Evolutionary conservation across 2,329 filamentous ascomycete species (phyloP).

Genomic region (Phialemonium atrogriseum): DNA sequence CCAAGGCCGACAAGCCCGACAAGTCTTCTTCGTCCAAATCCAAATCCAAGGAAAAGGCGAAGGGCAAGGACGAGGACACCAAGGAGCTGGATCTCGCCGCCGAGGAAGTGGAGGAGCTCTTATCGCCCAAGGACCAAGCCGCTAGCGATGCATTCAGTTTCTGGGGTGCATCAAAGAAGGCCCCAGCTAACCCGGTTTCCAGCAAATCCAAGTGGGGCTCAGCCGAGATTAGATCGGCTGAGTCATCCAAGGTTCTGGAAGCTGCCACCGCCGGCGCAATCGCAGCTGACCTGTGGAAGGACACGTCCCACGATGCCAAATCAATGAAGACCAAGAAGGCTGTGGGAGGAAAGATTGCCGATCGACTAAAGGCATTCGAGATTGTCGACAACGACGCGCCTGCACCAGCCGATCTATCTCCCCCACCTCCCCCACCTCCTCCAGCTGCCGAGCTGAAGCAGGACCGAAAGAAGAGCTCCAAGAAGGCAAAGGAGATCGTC

Average conservation of each 20-base stretch:
- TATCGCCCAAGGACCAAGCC: conserved; percentile 18
- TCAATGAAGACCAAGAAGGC: conserved; percentile 42
- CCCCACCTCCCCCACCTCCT: conserved; percentile 11
- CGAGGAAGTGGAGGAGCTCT: conserved; percentile 34
- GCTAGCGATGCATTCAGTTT: conserved; percentile 42
- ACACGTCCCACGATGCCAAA: conserved; percentile 23
- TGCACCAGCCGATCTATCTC: conserved; percentile 1
- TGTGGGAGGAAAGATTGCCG: conserved; percentile 43
- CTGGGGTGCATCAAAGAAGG: conserved; percentile 45
- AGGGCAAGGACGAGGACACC: conserved; percentile 20
- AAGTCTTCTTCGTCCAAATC: too few species aligned
- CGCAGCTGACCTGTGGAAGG: conserved; percentile 23
- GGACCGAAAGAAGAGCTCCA: conserved; percentile 21
- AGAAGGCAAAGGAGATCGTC: conserved; percentile 16
- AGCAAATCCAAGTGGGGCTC: conserved; percentile 23
- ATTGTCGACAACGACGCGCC: conserved; percentile 24
- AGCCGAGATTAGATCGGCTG: conserved; percentile 39
- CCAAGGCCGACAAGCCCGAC: too few species aligned
- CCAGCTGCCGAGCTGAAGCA: conserved; percentile 8
- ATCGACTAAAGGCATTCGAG: conserved; percentile 50
- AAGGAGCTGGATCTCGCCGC: conserved; percentile 28
- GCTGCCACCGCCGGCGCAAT: conserved; percentile 24
- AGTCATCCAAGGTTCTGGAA: conserved; percentile 41
- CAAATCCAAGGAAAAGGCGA: conserved; percentile 10
- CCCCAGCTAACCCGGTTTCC: conserved; percentile 18